Base-by-base conservation (phyloP, 2,329 filamentous ascomycete species). In the Macroventuria anomochaeta region DNA sequence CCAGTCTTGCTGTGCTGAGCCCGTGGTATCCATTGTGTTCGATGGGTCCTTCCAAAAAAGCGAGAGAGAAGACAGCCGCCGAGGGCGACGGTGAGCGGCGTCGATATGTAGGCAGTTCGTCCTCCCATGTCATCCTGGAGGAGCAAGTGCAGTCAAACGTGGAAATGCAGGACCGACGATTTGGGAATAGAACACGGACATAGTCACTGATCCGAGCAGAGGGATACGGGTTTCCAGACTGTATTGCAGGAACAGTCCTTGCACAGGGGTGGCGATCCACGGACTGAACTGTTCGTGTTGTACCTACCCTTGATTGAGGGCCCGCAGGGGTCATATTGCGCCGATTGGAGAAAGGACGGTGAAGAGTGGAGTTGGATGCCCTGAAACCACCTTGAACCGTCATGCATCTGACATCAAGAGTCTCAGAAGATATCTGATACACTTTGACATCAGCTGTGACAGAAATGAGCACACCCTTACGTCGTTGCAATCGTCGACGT, bases 1-100 rank as follows among this genome's bases (percentile, higher is more conserved):
- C 63, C 61, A 69, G 47, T 67, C 62, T 46, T 61, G 63, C 20
- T 52, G 41, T 36, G 26, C 26, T 46, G 51, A 15, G 28, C 53
- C 48, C 21, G 40, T 11, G 25, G 26, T 13, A 33, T 50, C 57
- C 61, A 62, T 64, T 26, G 31, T 54, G 39, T 26, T 28, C n/a
- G 42, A 25, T 32, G 36, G 46, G 25, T 7, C 20, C 26, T 29
- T 32, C 28, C 23, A 46, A 33, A 33, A 50, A 44, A 38, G 28
- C 23, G 46, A 47, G 23, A 20, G 21, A 38, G 13, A 41, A 47
- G 20, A 42, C 15, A 15, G 38, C 37, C 7, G 23, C 43, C 20
- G 17, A 25, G 17, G 21, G 38, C 50, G 32, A 20, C 25, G 26
- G 43, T 31, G 31, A 32, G 15, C 37, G 17, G n/a, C 31, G 32